A percentile compares a stretch with the other conserved stretches of the same genome.
phyloP scores from a whole-genome alignment of 106 monocot species.

The Gastrodia elata region DNA sequence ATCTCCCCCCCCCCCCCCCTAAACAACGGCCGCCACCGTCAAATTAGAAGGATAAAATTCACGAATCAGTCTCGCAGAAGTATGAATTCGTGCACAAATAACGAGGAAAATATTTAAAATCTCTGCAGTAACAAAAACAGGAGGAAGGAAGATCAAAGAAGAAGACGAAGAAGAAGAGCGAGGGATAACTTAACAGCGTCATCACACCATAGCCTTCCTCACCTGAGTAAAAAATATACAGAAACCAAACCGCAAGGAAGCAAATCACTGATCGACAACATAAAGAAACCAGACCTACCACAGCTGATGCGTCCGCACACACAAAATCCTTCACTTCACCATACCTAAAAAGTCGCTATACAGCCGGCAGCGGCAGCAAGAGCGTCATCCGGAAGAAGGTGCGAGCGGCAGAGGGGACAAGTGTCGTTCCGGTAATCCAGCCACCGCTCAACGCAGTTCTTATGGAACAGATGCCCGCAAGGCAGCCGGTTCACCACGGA shows the following conservation, averaged over 20 bases:
- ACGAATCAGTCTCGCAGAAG: no score
- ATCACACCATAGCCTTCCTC: not conserved
- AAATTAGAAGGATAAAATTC: no score
- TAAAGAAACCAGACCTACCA: not conserved
- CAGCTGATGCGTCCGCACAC: not conserved
- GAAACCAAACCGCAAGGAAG: not conserved
- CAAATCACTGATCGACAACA: not conserved
- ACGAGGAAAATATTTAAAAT: not conserved
- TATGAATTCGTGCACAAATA: no score
- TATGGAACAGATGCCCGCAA: slow-evolving; percentile 83
- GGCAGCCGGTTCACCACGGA: slow-evolving; percentile 70
- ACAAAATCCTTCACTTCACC: not conserved
- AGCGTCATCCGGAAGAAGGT: slow-evolving; percentile 25
- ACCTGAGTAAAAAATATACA: not conserved
- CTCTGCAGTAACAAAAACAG: not conserved
- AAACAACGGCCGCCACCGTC: no score
- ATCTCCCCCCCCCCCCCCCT: no score
- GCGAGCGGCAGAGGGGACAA: slow-evolving; percentile 72
- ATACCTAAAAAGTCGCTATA: not conserved
- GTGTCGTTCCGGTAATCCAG: slow-evolving; percentile 69
- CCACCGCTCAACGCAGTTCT: slow-evolving; percentile 64
- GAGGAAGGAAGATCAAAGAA: not conserved
- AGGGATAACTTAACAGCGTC: slow-evolving; percentile 4
- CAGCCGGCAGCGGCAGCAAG: not conserved
- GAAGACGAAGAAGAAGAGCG: slow-evolving; percentile 4